Percentiles rank a stretch among this genome's conserved stretches.
phyloP scores from a whole-genome alignment of 148 eudicot genomes.

The Camellia japonica region DNA sequence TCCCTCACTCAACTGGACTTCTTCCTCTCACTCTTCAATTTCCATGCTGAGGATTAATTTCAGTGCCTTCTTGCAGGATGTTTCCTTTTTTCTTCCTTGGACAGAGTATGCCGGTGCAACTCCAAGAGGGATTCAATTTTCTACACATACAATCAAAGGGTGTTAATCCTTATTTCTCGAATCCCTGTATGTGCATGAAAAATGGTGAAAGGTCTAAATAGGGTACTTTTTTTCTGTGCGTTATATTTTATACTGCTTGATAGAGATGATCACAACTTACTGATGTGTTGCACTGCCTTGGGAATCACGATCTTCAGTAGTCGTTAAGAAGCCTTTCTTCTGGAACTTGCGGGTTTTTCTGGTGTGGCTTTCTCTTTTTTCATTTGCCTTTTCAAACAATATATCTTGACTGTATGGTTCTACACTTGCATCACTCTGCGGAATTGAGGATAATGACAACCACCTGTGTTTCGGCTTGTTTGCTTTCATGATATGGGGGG shows the following conservation, averaged over 20 bases:
- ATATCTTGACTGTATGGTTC: conserved; percentile 29
- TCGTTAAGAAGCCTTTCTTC: conserved; percentile 16
- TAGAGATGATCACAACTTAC: conserved; percentile 12
- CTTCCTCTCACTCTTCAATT: neutral
- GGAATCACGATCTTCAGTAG: conserved; percentile 6
- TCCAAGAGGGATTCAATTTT: conserved; percentile 6
- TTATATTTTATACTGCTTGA: neutral
- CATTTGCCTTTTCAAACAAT: conserved; percentile 15
- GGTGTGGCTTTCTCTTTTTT: conserved; percentile 11
- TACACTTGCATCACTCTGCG: conserved; percentile 22
- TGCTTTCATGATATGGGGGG: neutral
- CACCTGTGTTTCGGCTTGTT: conserved; percentile 12
- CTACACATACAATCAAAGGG: neutral
- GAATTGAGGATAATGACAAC: conserved; percentile 24
- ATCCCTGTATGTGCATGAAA: neutral
- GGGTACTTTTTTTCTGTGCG: neutral
- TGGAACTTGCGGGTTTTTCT: conserved; percentile 8
- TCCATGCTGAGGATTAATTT: neutral
- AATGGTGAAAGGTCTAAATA: neutral
- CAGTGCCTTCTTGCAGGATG: neutral
- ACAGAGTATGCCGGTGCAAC: conserved; percentile 5
- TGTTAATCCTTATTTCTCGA: neutral
- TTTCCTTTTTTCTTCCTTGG: conserved; percentile 6
- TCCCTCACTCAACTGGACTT: neutral
- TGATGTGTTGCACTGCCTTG: conserved; percentile 4